Base-by-base conservation (phyloP, 345 rosid species). In the Hibiscus trionum region DNA sequence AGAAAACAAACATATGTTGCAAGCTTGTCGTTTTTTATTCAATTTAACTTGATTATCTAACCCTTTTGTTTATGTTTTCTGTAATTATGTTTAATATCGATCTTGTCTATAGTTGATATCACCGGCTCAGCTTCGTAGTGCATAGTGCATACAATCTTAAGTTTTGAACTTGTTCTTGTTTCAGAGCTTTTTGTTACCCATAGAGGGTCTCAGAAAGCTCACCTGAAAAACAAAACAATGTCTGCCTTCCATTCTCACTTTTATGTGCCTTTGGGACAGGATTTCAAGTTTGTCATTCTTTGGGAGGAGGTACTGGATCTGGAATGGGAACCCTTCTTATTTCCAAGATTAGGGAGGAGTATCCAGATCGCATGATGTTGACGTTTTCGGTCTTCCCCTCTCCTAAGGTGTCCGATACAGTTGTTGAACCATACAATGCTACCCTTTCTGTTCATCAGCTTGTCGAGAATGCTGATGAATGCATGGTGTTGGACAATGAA, bases 401-500 rank as follows among this genome's bases (percentile, higher is more conserved):
- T 31, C 72, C 72, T 26, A 68, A 68, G 60, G 72, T 50, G 12
- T 69, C 61, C 7, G 72, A 69, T 55, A 70, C 73, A 5, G 73
- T 70, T 70, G 73, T 70, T 31, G 50, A 53, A 39, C 73, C 73
- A 19, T 70, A 70, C 62, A 55, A 70, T 33, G 73, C 63, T 31
- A 55, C 73, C 50, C 73, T 70, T 33, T 70, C 73, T 35, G 73
- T 70, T 37, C 73, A 70, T 56, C 73, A 55, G 73, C 73, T 70
- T 33, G 63, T 70, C 12, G 73, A 70, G 63, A 70, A 70, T 56
- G 73, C 73, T 10, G 63, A 70, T 56, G 73, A 70, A 55, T 70
- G 63, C 14, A 70, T 70, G 73, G 73, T 70, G 73, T 35, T 70
- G 73, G 73, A 70, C 63, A 70, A 70, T 56, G 73, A 70, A 42